phyloP scores from a whole-genome alignment of 768 basidiomycete species.

The Lentinula detonsa region DNA sequence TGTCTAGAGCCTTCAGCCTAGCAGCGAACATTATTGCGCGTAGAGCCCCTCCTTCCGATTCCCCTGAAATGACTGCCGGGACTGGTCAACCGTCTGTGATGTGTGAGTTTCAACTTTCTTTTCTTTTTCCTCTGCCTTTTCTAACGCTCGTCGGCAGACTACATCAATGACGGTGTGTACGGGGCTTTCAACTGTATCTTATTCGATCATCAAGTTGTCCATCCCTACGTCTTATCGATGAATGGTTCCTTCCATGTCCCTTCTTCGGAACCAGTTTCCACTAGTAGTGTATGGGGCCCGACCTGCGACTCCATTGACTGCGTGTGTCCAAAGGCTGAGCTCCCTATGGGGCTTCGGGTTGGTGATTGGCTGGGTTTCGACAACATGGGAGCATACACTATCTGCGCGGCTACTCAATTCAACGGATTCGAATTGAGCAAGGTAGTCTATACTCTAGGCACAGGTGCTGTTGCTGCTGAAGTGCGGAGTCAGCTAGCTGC shows the following conservation, averaged over 20 bases:
- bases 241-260: constrained; percentile 55
- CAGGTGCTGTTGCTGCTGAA: constrained; percentile 35
- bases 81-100: constrained; percentile 56
- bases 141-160: constrained; percentile 33
- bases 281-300: constrained; percentile 89
- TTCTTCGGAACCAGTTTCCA: constrained; percentile 31
- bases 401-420: constrained; percentile 94
- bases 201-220: constrained; percentile 93
- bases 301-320: constrained; percentile 98
- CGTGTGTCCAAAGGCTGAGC: constrained; percentile 57
- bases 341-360: constrained; percentile 69
- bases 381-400: constrained; percentile 99
- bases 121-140: constrained; percentile 14
- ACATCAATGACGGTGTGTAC: constrained; percentile 99
- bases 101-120: constrained; percentile 59
- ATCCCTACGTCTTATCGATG: constrained; percentile 76
- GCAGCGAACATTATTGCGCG: constrained; percentile 93
- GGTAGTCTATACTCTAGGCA: constrained; percentile 68
- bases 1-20: constrained; percentile 86
- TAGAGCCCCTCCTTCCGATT: constrained; percentile 47
- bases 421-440: constrained; percentile 84
- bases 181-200: constrained; percentile 55
- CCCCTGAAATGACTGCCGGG: constrained; percentile 8
- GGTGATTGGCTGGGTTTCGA: constrained; percentile 99
- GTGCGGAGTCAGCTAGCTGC: constrained; percentile 44